phyloP scores from a whole-genome alignment of 208 protist genomes.

The Angomonas deanei region DNA sequence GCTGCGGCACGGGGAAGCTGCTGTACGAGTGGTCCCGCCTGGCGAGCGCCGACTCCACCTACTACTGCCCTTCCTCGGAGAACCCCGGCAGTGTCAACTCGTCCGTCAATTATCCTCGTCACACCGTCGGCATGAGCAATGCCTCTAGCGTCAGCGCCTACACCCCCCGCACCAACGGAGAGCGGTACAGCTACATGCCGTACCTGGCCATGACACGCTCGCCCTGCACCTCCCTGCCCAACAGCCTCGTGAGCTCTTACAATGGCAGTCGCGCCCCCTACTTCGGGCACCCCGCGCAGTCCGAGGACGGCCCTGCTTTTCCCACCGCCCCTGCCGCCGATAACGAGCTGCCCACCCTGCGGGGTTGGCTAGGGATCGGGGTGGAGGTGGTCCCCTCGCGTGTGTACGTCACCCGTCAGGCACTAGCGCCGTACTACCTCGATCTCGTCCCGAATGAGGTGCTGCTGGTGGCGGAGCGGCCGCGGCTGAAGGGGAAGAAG shows the following conservation, averaged over 20 bases:
- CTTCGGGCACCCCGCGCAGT: neutral
- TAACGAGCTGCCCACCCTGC: slow-evolving; percentile 1
- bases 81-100: neutral
- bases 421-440: slow-evolving; percentile 33
- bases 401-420: slow-evolving; percentile 45
- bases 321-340: neutral
- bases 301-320: neutral
- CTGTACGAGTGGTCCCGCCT: slow-evolving; percentile 69
- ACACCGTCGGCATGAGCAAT: neutral
- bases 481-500: neutral
- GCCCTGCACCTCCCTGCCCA: neutral
- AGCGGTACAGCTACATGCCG: slow-evolving; percentile 7
- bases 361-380: slow-evolving; percentile 44
- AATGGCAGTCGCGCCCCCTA: neutral
- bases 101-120: neutral
- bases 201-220: neutral
- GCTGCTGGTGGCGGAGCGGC: slow-evolving; percentile 5
- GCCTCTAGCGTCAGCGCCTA: neutral
- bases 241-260: neutral
- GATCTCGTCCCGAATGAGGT: slow-evolving; percentile 16
- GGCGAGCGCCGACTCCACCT: slow-evolving; percentile 20
- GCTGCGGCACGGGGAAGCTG: slow-evolving; percentile 66
- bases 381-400: slow-evolving; percentile 62
- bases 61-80: neutral
- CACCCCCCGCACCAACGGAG: neutral